These are phyloP conservation scores for Microcera coccophila DNA, from an alignment of 2,329 filamentous ascomycete genomes.

Conservation along the genomic window DNA sequence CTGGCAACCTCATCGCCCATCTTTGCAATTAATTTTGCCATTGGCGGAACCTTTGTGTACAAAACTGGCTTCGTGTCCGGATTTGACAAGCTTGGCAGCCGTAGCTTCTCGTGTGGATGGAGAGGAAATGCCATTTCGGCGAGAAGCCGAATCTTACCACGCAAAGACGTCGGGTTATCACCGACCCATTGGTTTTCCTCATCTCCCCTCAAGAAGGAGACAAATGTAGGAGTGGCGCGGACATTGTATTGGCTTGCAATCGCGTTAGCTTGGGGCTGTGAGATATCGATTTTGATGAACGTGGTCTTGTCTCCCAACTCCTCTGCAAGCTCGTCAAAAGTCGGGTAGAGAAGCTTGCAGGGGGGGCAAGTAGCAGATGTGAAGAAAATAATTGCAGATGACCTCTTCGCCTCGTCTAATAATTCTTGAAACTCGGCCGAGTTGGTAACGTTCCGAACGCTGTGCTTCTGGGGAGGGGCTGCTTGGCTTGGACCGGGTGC, in stretches of 20 bases:
- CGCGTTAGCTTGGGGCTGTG: slow-evolving; percentile 57
- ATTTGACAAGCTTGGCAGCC: slow-evolving; percentile 65
- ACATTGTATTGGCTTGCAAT: slow-evolving; percentile 64
- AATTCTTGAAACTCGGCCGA: slow-evolving; percentile 28
- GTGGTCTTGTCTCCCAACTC: slow-evolving; percentile 65
- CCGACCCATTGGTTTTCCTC: slow-evolving; percentile 79
- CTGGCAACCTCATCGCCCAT: slow-evolving; percentile 59
- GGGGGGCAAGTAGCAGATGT: slow-evolving; percentile 83
- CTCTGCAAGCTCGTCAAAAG: slow-evolving; percentile 74
- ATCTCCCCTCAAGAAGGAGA: slow-evolving; percentile 73
- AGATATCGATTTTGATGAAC: slow-evolving; percentile 81
- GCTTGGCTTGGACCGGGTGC: slow-evolving; percentile 14
- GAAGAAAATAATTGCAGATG: slow-evolving; percentile 84
- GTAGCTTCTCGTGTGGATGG: slow-evolving; percentile 71
- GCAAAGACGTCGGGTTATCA: slow-evolving; percentile 64
- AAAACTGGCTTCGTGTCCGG: slow-evolving; percentile 62
- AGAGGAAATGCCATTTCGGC: slow-evolving; percentile 69
- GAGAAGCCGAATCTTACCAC: slow-evolving; percentile 68
- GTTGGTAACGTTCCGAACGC: slow-evolving; percentile 59
- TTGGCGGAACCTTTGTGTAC: slow-evolving; percentile 74
- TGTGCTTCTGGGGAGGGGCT: slow-evolving; percentile 28
- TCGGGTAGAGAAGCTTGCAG: slow-evolving; percentile 77
- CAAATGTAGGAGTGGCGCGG: slow-evolving; percentile 79
- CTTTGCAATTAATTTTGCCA: slow-evolving; percentile 77
- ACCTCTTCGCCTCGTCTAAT: slow-evolving; percentile 56